Evolutionary conservation across 2,329 filamentous ascomycete genomes (phyloP).

Genomic region (Onygenales sp.): DNA sequence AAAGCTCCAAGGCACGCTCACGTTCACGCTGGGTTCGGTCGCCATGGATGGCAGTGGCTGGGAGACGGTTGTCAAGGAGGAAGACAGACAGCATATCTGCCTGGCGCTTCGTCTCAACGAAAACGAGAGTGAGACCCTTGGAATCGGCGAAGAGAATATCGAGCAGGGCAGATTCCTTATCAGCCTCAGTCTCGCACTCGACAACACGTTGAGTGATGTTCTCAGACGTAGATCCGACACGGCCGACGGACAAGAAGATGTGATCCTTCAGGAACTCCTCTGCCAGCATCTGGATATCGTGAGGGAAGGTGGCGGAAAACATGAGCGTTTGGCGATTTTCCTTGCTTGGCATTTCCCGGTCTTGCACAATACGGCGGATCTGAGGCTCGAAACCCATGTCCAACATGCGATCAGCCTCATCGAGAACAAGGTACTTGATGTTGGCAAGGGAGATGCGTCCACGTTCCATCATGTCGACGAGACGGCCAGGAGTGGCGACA

Average conservation of each 20-base stretch:
- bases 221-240: conserved; percentile 98
- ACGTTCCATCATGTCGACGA: conserved; percentile 96
- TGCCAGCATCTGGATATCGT: conserved; percentile 98
- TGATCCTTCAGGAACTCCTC: conserved; percentile 99
- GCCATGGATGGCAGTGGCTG: conserved; percentile 95
- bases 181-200: conserved; percentile 90
- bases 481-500: conserved; percentile 91
- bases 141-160: conserved; percentile 91
- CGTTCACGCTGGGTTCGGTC: conserved; percentile 98
- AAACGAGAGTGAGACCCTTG: conserved; percentile 86
- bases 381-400: conserved; percentile 99
- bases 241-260: conserved; percentile 95
- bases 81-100: conserved; percentile 96
- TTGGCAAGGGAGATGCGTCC: conserved; percentile 94
- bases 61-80: conserved; percentile 97
- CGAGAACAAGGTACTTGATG: conserved; percentile 98
- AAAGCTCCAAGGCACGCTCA: conserved; percentile 95
- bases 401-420: conserved; percentile 99
- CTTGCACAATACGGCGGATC: conserved; percentile 96
- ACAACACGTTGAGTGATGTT: conserved; percentile 99
- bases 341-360: conserved; percentile 90
- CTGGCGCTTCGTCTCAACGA: conserved; percentile 99
- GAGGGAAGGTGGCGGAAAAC: conserved; percentile 99
- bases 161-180: conserved; percentile 95
- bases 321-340: conserved; percentile 91